Conservation (phyloP, 257 asterid genomes). For the Catharanthus roseus region DNA sequence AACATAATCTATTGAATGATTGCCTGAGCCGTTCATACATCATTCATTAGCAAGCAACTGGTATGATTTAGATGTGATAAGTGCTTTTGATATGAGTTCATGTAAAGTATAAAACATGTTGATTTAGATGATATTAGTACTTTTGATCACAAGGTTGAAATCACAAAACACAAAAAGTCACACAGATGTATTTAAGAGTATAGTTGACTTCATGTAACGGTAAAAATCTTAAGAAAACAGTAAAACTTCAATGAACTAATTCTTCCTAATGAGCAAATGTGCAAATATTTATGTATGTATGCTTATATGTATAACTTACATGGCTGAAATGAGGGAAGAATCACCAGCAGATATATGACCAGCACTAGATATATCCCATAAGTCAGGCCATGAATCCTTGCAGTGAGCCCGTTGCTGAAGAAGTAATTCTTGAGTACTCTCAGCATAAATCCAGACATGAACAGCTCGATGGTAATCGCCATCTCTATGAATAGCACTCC, state of each 20-base stretch:
- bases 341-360: constrained; percentile 98
- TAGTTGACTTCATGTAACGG: not conserved
- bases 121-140: no score
- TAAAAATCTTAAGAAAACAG: not conserved
- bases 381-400: constrained; percentile 97
- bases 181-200: not conserved
- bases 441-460: constrained; percentile 90
- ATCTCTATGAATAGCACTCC: constrained; percentile 74
- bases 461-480: constrained; percentile 96
- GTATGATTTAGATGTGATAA: not conserved
- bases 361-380: constrained; percentile 96
- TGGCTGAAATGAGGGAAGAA: constrained; percentile 83
- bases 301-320: constrained; percentile 27
- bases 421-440: constrained; percentile 76
- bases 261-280: not conserved
- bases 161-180: not conserved
- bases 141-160: not conserved
- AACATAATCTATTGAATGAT: not conserved
- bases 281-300: not conserved
- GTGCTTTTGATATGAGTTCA: not conserved
- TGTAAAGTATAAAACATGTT: not conserved
- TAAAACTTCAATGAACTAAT: not conserved
- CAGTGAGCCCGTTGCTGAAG: constrained; percentile 74
- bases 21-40: not conserved
- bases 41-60: not conserved